These are phyloP conservation scores for Picochlorum sp. DNA, from an alignment of 139 green algal genomes.

Conservation along the genomic window DNA sequence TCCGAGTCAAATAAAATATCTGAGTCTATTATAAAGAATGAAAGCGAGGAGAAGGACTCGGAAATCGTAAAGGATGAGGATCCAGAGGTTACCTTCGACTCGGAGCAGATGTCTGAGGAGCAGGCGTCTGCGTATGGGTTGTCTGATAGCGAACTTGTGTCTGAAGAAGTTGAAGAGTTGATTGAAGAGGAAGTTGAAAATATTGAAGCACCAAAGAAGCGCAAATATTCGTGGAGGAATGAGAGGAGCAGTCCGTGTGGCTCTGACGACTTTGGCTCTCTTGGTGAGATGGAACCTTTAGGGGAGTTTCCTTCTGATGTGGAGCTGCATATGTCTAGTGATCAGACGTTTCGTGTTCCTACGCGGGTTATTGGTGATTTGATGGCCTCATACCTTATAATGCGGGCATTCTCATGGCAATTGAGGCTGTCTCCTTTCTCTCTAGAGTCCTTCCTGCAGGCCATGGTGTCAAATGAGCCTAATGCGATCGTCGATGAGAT, in stretches of 20 bases:
- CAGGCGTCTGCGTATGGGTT: too few species aligned
- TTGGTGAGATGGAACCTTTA: too few species aligned
- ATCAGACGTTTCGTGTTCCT: not conserved
- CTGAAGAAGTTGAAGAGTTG: conserved; percentile 2
- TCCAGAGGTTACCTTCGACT: too few species aligned
- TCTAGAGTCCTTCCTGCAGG: conserved; percentile 36
- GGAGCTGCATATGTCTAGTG: too few species aligned
- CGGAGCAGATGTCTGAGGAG: too few species aligned
- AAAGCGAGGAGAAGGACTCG: conserved; percentile 10
- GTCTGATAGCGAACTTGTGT: not conserved
- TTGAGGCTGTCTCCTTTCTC: conserved; percentile 63
- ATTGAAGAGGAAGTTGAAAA: not conserved
- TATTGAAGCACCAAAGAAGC: not conserved
- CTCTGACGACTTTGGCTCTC: too few species aligned
- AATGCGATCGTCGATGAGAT: conserved; percentile 47
- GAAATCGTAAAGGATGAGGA: too few species aligned
- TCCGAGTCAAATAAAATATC: not conserved
- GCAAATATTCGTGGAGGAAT: too few species aligned
- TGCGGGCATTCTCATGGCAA: conserved; percentile 72
- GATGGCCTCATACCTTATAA: conserved; percentile 44
- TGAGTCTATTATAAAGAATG: conserved; percentile 5
- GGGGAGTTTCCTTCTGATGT: too few species aligned
- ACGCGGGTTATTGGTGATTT: conserved; percentile 30
- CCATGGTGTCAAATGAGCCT: conserved; percentile 23
- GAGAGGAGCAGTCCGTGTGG: too few species aligned